Conservation (phyloP, 1,284 basidiomycete species). For the Apiotrichum sp. region DNA sequence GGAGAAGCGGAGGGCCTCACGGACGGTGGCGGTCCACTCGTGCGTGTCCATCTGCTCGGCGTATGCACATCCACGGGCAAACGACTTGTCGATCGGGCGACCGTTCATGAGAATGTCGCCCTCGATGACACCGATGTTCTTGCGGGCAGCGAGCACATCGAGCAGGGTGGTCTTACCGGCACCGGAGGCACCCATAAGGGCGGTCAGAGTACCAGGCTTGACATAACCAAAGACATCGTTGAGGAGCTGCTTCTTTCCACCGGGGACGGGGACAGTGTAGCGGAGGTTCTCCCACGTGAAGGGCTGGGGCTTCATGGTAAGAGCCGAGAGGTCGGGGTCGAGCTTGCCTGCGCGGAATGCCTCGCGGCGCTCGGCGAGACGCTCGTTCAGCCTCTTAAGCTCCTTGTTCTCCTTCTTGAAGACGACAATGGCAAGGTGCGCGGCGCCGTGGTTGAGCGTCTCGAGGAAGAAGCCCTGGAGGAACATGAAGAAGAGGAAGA, state of each 20-base stretch:
- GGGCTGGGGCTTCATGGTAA: slow-evolving; percentile 45
- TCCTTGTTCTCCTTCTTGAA: slow-evolving; percentile 68
- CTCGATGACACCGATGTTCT: slow-evolving; percentile 51
- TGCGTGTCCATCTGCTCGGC: slow-evolving; percentile 65
- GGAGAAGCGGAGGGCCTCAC: slow-evolving; percentile 56
- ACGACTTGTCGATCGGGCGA: slow-evolving; percentile 47
- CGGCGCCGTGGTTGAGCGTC: slow-evolving; percentile 36
- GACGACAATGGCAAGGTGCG: slow-evolving; percentile 51
- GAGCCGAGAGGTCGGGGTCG: slow-evolving; percentile 42
- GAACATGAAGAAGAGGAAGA: slow-evolving; percentile 60
- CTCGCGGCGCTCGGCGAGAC: slow-evolving; percentile 56
- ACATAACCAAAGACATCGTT: slow-evolving; percentile 55
- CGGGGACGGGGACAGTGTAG: slow-evolving; percentile 52
- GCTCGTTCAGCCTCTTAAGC: slow-evolving; percentile 59
- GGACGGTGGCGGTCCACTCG: slow-evolving; percentile 63
- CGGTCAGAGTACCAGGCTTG: slow-evolving; percentile 54
- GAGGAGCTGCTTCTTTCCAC: slow-evolving; percentile 50
- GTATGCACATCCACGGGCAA: slow-evolving; percentile 52
- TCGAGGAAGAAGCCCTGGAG: slow-evolving; percentile 46
- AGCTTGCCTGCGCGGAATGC: slow-evolving; percentile 43
- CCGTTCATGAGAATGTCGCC: slow-evolving; percentile 53
- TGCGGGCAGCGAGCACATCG: slow-evolving; percentile 54
- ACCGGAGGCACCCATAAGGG: slow-evolving; percentile 57
- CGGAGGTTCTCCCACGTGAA: slow-evolving; percentile 49
- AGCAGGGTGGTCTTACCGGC: slow-evolving; percentile 54